Conservation (phyloP, 2,329 filamentous ascomycete genomes). For the Plectosphaerella sp. region DNA sequence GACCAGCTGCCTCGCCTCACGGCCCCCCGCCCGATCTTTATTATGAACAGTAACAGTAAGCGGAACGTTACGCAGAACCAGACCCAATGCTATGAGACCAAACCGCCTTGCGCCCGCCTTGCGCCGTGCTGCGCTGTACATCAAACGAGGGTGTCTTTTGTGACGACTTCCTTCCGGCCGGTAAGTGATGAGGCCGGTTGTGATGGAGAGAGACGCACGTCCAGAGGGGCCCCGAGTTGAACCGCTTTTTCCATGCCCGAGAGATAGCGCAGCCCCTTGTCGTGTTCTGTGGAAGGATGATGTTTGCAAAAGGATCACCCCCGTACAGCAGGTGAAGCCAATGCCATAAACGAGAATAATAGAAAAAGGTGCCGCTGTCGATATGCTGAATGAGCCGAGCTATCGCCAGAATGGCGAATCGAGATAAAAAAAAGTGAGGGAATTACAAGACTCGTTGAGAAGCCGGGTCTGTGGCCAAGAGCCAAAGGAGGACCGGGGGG, state of each 20-base stretch:
- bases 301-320: constrained; percentile 6
- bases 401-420: neutral
- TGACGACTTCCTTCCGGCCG: constrained; percentile 8
- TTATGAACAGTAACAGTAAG: constrained; percentile 12
- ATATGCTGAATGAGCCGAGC: neutral
- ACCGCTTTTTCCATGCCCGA: constrained; percentile 13
- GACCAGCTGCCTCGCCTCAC: neutral
- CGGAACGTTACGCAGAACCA: constrained; percentile 18
- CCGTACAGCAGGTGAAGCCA: constrained; percentile 12
- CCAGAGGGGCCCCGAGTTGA: constrained; percentile 8
- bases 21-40: constrained; percentile 1
- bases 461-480: too few species aligned
- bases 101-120: constrained; percentile 27
- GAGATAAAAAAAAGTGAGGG: neutral
- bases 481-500: too few species aligned
- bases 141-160: constrained; percentile 19
- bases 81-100: constrained; percentile 27
- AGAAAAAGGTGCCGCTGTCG: constrained; percentile 4
- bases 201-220: constrained; percentile 7
- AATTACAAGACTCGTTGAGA: neutral
- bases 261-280: constrained; percentile 8
- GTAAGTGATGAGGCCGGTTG: constrained; percentile 3
- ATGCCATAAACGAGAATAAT: constrained; percentile 25
- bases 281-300: constrained; percentile 5
- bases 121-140: constrained; percentile 34